Conservation (phyloP, 163 green algal species). For the Scenedesmus sp. region DNA sequence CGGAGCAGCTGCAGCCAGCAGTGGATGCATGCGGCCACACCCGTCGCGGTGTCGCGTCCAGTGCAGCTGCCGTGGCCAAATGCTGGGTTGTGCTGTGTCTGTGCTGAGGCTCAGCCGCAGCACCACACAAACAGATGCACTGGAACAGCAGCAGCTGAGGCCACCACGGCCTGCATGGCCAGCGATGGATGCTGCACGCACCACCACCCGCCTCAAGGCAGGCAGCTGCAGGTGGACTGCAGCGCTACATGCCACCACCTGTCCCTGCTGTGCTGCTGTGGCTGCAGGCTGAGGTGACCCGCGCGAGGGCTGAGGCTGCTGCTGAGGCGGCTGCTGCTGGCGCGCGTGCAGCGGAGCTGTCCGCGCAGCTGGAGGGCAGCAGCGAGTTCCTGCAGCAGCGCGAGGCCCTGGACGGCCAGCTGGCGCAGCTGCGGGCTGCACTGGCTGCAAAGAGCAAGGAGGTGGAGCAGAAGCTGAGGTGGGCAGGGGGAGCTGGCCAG, state of each 20-base stretch:
- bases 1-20: background rate
- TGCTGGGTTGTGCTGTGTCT: too few relatives aligned
- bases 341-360: background rate
- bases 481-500: background rate
- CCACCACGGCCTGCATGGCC: too few relatives aligned
- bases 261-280: background rate
- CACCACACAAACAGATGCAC: background rate
- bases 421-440: slow-evolving; percentile 43
- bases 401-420: slow-evolving; percentile 67
- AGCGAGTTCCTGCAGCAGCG: slow-evolving; percentile 74
- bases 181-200: background rate
- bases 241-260: background rate
- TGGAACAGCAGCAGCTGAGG: background rate
- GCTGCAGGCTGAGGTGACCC: slow-evolving; percentile 63
- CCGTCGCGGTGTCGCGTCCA: background rate
- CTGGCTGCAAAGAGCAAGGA: slow-evolving; percentile 47
- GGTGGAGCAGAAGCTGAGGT: slow-evolving; percentile 66
- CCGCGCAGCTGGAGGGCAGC: slow-evolving; percentile 13
- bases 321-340: slow-evolving; percentile 58
- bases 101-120: background rate
- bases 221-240: background rate
- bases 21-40: background rate
- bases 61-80: too few relatives aligned
- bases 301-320: slow-evolving; percentile 66
- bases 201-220: background rate